Percentiles rank a stretch among this genome's conserved stretches.
Evolutionary conservation across 2,329 filamentous ascomycete species (phyloP).

Genomic region (Acrocalymma vagum): DNA sequence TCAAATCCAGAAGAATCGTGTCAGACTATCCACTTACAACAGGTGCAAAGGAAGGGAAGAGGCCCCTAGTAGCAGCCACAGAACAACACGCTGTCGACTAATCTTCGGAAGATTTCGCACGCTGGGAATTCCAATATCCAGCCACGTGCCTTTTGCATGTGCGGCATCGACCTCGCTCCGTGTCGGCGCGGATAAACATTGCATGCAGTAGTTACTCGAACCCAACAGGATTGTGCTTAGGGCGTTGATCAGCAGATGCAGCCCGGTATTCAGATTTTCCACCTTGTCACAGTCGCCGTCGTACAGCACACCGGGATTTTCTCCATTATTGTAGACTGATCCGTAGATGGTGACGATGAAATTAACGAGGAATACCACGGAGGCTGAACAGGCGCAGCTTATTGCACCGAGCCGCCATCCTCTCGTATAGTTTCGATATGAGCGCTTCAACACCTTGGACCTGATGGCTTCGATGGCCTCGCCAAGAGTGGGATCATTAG

Average conservation of each 20-base stretch:
- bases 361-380: constrained; percentile 23
- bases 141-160: constrained; percentile 51
- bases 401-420: constrained; percentile 25
- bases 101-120: constrained; percentile 44
- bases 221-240: constrained; percentile 56
- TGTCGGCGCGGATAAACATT: constrained; percentile 60
- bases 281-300: constrained; percentile 28
- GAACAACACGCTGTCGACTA: neutral
- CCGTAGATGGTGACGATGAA: constrained; percentile 20
- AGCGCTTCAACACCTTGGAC: no score
- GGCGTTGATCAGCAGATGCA: constrained; percentile 60
- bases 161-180: constrained; percentile 58
- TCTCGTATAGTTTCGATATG: no score
- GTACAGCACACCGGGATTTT: constrained; percentile 15
- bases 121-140: constrained; percentile 52
- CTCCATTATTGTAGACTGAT: neutral
- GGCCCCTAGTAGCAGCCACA: constrained; percentile 17
- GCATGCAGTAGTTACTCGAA: constrained; percentile 62
- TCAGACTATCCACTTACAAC: no score
- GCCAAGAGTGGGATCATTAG: no score
- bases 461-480: no score
- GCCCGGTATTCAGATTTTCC: constrained; percentile 10
- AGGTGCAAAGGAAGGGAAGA: constrained; percentile 22
- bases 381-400: constrained; percentile 13
- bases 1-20: no score